These are phyloP conservation scores for Wickerhamomyces sp. DNA, from an alignment of 1,139 yeast species.

Conservation along the genomic window DNA sequence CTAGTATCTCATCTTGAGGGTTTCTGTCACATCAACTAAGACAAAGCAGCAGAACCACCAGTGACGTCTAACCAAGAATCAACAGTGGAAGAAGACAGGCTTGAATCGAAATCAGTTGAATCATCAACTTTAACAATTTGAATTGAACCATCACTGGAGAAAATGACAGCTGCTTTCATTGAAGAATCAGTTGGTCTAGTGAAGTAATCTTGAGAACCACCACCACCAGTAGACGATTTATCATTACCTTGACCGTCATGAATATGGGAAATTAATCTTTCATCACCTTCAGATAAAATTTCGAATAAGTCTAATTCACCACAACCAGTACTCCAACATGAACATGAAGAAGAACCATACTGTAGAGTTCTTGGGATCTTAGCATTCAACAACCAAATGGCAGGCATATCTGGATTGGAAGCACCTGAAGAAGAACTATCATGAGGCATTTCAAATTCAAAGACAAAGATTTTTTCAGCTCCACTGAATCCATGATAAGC, in stretches of 20 bases:
- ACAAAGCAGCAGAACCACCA: slow-evolving; percentile 45
- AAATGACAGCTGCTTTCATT: slow-evolving; percentile 87
- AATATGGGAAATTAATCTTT: slow-evolving; percentile 71
- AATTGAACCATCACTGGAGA: slow-evolving; percentile 49
- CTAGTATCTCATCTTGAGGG: too few species aligned
- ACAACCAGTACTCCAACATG: slow-evolving; percentile 96
- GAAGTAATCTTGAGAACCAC: slow-evolving; percentile 86
- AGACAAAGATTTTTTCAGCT: slow-evolving; percentile 72
- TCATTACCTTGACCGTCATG: slow-evolving; percentile 80
- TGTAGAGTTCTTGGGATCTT: slow-evolving; percentile 92
- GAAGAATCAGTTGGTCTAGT: slow-evolving; percentile 72
- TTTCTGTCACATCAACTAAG: slow-evolving; percentile 12
- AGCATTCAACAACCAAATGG: slow-evolving; percentile 92
- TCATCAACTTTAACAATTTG: slow-evolving; percentile 58
- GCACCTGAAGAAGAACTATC: slow-evolving; percentile 42
- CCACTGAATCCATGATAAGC: slow-evolving; percentile 92
- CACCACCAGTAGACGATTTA: slow-evolving; percentile 58
- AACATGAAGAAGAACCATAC: slow-evolving; percentile 73
- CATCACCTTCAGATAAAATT: slow-evolving; percentile 66
- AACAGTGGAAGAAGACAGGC: slow-evolving; percentile 51
- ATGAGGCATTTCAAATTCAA: slow-evolving; percentile 88
- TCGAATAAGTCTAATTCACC: slow-evolving; percentile 95
- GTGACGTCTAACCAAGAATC: slow-evolving; percentile 44
- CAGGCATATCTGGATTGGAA: slow-evolving; percentile 82
- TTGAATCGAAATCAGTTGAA: slow-evolving; percentile 46